phyloP scores from a whole-genome alignment of 2,329 filamentous ascomycete species.

The Calonectria honghensis region DNA sequence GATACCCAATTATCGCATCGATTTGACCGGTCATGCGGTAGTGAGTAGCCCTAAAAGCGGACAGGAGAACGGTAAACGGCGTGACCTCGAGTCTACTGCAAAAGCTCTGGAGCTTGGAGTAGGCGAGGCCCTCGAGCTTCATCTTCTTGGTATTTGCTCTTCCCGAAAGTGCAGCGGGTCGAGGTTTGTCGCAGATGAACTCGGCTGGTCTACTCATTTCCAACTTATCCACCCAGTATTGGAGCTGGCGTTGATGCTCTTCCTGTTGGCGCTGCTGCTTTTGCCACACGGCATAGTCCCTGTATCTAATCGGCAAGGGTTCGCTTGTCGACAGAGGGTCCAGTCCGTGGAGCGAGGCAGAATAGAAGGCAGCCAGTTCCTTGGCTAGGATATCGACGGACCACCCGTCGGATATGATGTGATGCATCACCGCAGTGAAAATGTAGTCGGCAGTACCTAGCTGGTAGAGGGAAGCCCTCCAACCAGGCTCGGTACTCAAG shows the following conservation, averaged over 20 bases:
- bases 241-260: background rate
- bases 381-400: slow-evolving; percentile 39
- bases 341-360: slow-evolving; percentile 35
- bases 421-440: slow-evolving; percentile 49
- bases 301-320: slow-evolving; percentile 52
- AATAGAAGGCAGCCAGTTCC: slow-evolving; percentile 47
- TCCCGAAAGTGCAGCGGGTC: background rate
- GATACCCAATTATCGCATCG: slow-evolving; percentile 50
- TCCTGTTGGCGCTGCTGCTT: background rate
- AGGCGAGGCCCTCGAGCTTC: background rate
- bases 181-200: slow-evolving; percentile 4
- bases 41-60: slow-evolving; percentile 51
- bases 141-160: background rate
- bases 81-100: background rate
- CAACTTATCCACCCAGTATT: background rate
- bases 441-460: slow-evolving; percentile 21
- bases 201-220: slow-evolving; percentile 6
- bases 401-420: slow-evolving; percentile 54
- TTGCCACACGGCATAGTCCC: slow-evolving; percentile 47
- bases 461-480: background rate
- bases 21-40: slow-evolving; percentile 50
- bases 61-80: slow-evolving; percentile 35
- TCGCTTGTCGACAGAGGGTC: slow-evolving; percentile 41
- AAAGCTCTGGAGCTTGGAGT: background rate
- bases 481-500: background rate